A percentile compares a stretch with the other conserved stretches of the same genome.
These are phyloP conservation scores for Ampelomyces quisqualis DNA, from an alignment of 2,329 filamentous ascomycete genomes.

Conservation along the genomic window DNA sequence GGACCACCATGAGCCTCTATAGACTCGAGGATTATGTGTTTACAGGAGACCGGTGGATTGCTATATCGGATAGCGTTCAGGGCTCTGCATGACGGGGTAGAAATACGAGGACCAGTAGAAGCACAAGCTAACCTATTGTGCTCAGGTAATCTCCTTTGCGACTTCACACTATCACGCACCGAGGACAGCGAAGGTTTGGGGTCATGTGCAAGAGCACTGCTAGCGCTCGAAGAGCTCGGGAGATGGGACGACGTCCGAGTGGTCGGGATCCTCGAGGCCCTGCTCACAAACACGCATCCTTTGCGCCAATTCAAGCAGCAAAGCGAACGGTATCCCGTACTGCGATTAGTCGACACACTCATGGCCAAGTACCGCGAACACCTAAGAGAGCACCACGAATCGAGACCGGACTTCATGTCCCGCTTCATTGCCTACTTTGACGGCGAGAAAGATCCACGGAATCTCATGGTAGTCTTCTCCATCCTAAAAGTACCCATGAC, in stretches of 20 bases:
- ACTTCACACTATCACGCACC: conserved; percentile 65
- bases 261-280: conserved; percentile 54
- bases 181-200: conserved; percentile 56
- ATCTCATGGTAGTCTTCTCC: conserved; percentile 70
- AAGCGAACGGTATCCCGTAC: conserved; percentile 60
- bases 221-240: conserved; percentile 60
- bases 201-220: conserved; percentile 59
- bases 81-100: background rate
- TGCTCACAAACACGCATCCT: conserved; percentile 56
- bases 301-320: conserved; percentile 64
- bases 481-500: conserved; percentile 66
- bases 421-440: conserved; percentile 65
- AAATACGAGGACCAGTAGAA: background rate
- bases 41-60: too few species aligned
- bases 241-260: conserved; percentile 61
- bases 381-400: conserved; percentile 54
- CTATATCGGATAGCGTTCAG: too few species aligned
- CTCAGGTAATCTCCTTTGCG: conserved; percentile 57
- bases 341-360: conserved; percentile 62
- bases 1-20: too few species aligned
- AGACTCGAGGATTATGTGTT: too few species aligned
- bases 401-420: conserved; percentile 55
- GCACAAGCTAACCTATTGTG: background rate
- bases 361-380: conserved; percentile 57
- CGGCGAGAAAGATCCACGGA: conserved; percentile 68